Conservation (phyloP, 164 flowering plant genomes). For the Tetracentron sinense region DNA sequence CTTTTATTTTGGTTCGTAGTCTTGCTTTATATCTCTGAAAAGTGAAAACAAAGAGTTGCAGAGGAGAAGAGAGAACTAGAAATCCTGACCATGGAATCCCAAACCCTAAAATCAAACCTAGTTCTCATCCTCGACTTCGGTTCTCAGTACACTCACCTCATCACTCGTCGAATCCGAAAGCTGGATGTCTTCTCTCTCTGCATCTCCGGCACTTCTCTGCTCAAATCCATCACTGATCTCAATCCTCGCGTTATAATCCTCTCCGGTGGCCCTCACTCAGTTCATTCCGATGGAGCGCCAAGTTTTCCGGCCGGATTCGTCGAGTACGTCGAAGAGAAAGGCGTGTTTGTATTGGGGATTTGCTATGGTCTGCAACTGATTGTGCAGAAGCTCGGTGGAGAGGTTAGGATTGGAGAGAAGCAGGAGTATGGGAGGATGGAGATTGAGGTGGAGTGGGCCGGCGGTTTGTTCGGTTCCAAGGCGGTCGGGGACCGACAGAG, state of each 20-base stretch:
- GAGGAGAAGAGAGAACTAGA: neutral
- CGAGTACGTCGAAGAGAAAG: slow-evolving; percentile 58
- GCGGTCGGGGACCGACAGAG: slow-evolving; percentile 56
- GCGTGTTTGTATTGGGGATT: slow-evolving; percentile 73
- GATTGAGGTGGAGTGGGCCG: slow-evolving; percentile 43
- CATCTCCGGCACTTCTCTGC: slow-evolving; percentile 73
- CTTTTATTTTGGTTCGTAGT: too few species aligned
- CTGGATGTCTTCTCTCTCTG: slow-evolving; percentile 83
- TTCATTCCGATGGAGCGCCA: slow-evolving; percentile 63
- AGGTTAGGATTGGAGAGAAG: slow-evolving; percentile 58
- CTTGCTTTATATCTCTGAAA: too few species aligned
- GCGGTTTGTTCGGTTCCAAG: slow-evolving; percentile 49
- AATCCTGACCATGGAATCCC: slow-evolving; percentile 36
- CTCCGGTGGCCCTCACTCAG: slow-evolving; percentile 95
- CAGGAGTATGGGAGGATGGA: slow-evolving; percentile 97
- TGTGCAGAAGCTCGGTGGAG: slow-evolving; percentile 83
- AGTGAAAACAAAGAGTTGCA: too few species aligned
- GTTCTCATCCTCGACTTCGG: slow-evolving; percentile 86
- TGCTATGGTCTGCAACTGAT: slow-evolving; percentile 91
- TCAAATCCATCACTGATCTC: slow-evolving; percentile 52
- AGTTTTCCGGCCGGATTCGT: slow-evolving; percentile 65
- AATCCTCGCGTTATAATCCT: slow-evolving; percentile 77
- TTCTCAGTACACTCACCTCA: slow-evolving; percentile 94
- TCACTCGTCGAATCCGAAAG: slow-evolving; percentile 83
- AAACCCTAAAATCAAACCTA: slow-evolving; percentile 41